Evolutionary conservation across 2,329 filamentous ascomycete genomes (phyloP), one percentile per base, ranked within the genome.

Genomic region (Fusarium sacchari): DNA sequence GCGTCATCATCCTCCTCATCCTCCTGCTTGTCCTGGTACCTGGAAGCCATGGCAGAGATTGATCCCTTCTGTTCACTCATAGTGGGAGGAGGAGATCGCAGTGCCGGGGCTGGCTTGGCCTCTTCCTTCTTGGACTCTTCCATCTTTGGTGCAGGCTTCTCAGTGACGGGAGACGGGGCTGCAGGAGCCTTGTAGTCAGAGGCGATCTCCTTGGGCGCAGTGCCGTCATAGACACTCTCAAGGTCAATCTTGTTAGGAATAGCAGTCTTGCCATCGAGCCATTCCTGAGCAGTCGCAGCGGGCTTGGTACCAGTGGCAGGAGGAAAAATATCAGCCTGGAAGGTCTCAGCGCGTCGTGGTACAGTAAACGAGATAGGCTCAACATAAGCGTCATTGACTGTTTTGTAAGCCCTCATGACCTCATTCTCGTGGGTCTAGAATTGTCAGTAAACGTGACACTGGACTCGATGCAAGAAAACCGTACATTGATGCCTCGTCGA

Each of bases 281-380:
- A 99, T 76, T 98, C 95, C 50, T 88, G 84, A 44, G 93, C 89
- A 63, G 91, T 93, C 79, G 97, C 89, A 67, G 93, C 95, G 56
- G 96, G 90, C 83, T 94, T 97, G 60, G 89, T 82, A 69, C 96
- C 96, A 63, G 88, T 87, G 18, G 95, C 92, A 17, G 96, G 96
- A 46, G 96, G 96, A 83, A 94, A 99, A 79, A 99, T 98, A 80
- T 99, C 96, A 69, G 95, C 94, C 84, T 98, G 96, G 90, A 98
- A 98, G 58, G 93, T 94, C 83, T 98, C 95, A 62, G 96, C 94
- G 72, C 96, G 91, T 72, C 96, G 91, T 55, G 96, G 96, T 5
- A 98, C 96, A 61, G 97, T 97, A 85, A 99, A 99, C 5, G 96
- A 97, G 80, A 99, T 93, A 44, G 96, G 96, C 84, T 99, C 96